A percentile compares a stretch with the other conserved stretches of the same genome.
Conservation (phyloP, 176 grass and related monocot species). For the Tillandsia leiboldiana region DNA sequence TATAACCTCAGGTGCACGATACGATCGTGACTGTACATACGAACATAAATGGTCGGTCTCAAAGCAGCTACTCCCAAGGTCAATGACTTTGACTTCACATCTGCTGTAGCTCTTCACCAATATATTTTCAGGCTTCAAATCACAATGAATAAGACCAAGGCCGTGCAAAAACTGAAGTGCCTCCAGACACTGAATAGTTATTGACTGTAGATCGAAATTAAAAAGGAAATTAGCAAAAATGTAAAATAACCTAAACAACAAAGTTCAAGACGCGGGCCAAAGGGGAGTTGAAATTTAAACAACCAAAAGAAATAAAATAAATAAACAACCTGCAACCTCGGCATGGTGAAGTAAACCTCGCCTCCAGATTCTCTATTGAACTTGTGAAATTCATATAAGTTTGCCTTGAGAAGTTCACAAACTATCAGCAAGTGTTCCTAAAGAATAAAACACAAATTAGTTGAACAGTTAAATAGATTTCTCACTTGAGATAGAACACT, state of each 20-base stretch:
- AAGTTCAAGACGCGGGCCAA: slow-evolving; percentile 11
- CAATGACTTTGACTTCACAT: slow-evolving; percentile 97
- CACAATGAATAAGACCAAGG: slow-evolving; percentile 97
- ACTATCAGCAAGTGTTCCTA: slow-evolving; percentile 99
- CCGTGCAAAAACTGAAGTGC: slow-evolving; percentile 90
- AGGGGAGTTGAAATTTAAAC: not conserved
- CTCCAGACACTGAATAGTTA: slow-evolving; percentile 96
- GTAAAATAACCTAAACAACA: slow-evolving; percentile 9
- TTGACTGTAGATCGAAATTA: slow-evolving; percentile 52
- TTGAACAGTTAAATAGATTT: not conserved
- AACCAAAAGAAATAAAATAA: too few species aligned
- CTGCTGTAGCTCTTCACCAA: slow-evolving; percentile 98
- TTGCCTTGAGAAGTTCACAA: slow-evolving; percentile 98
- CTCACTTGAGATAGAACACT: not conserved
- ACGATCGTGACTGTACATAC: slow-evolving; percentile 91
- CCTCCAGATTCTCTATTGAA: slow-evolving; percentile 99
- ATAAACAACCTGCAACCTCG: slow-evolving; percentile 75
- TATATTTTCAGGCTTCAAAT: slow-evolving; percentile 98
- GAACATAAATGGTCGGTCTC: slow-evolving; percentile 94
- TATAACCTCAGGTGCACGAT: slow-evolving; percentile 97
- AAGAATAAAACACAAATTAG: slow-evolving; percentile 19
- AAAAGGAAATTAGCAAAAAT: slow-evolving; percentile 12
- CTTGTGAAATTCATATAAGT: slow-evolving; percentile 98
- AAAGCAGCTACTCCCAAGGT: slow-evolving; percentile 98
- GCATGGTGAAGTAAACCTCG: slow-evolving; percentile 99